These are phyloP conservation scores for Pestalotiopsis sp. DNA, from an alignment of 2,329 filamentous ascomycete species.

Conservation along the genomic window DNA sequence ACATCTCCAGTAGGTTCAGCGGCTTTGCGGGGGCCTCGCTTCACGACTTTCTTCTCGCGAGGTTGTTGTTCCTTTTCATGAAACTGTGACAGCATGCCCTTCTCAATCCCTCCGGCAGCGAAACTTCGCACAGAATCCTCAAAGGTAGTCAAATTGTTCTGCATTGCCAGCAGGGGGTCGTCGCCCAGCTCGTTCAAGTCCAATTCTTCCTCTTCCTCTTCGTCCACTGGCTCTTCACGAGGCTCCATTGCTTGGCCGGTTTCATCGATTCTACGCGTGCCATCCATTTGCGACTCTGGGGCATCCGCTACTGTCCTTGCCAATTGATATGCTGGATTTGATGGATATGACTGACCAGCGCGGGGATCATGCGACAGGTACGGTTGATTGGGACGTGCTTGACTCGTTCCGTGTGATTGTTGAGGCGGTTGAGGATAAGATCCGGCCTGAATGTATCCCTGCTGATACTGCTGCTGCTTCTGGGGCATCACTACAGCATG, in stretches of 20 bases:
- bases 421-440: not conserved
- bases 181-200: not conserved
- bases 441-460: not conserved
- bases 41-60: constrained; percentile 19
- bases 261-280: not conserved
- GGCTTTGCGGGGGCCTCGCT: constrained; percentile 56
- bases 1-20: constrained; percentile 73
- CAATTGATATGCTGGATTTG: not conserved
- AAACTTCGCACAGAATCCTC: constrained; percentile 16
- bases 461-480: not conserved
- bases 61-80: constrained; percentile 5
- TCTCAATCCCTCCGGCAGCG: constrained; percentile 12
- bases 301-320: not conserved
- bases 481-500: not conserved
- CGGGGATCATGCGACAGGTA: not conserved
- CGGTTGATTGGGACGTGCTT: not conserved
- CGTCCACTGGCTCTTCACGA: not conserved
- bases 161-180: constrained; percentile 15
- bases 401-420: not conserved
- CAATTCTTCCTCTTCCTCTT: not conserved
- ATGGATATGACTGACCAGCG: not conserved
- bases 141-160: constrained; percentile 15
- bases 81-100: constrained; percentile 3
- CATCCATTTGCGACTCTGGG: not conserved
- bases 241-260: not conserved